Conservation (phyloP, 192 early-diverging fungal genomes). For the Chytriomyces sp. region DNA sequence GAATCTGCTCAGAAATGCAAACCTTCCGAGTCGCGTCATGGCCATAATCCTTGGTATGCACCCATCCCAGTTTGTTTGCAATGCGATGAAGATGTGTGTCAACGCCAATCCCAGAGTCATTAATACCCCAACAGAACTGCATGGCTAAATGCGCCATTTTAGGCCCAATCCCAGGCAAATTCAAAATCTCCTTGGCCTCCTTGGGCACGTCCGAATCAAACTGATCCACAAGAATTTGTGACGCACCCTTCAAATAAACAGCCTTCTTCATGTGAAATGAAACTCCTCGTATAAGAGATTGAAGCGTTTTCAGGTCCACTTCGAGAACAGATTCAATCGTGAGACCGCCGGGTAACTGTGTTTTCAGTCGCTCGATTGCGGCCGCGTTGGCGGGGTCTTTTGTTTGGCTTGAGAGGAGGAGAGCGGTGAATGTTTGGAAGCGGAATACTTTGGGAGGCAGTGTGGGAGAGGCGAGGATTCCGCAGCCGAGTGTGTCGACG, state of each 20-base stretch:
- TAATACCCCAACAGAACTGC: conserved; percentile 85
- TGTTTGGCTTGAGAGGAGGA: conserved; percentile 93
- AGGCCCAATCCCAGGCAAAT: conserved; percentile 89
- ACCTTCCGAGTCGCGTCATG: conserved; percentile 82
- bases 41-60: conserved; percentile 70
- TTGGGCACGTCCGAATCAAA: conserved; percentile 84
- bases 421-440: conserved; percentile 67
- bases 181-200: conserved; percentile 74
- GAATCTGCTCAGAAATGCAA: no score
- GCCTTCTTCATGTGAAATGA: conserved; percentile 92
- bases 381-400: conserved; percentile 86
- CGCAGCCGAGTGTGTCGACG: conserved; percentile 92
- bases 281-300: conserved; percentile 73
- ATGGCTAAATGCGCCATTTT: conserved; percentile 92
- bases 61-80: conserved; percentile 90
- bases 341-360: conserved; percentile 67
- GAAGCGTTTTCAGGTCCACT: conserved; percentile 64
- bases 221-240: conserved; percentile 71
- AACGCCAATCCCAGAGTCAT: conserved; percentile 88
- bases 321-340: conserved; percentile 68
- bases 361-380: conserved; percentile 73
- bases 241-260: conserved; percentile 77
- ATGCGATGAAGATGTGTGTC: conserved; percentile 96
- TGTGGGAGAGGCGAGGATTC: conserved; percentile 62
- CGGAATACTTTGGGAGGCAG: conserved; percentile 45